Evolutionary conservation across 2,329 filamentous ascomycete species (phyloP).

Genomic region (Monosporascus sp.): DNA sequence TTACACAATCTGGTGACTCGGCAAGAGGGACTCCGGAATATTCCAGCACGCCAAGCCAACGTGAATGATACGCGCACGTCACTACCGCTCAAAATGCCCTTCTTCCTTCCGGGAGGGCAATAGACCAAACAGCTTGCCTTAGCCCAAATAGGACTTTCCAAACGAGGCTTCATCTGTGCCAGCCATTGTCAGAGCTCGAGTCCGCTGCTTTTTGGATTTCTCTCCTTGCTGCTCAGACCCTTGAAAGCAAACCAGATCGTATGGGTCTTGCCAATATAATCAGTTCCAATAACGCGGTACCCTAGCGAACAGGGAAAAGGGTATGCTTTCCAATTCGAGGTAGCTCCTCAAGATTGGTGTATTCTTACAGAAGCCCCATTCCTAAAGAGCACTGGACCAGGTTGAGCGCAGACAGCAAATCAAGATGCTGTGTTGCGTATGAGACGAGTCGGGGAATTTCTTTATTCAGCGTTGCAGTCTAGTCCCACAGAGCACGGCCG

Average conservation of each 20-base stretch:
- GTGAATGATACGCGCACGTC: neutral
- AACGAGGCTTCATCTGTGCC: slow-evolving; percentile 11
- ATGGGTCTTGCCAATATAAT: slow-evolving; percentile 7
- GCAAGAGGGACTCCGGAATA: no score
- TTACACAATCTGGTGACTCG: neutral
- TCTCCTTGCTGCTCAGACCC: slow-evolving; percentile 5
- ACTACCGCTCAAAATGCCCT: neutral
- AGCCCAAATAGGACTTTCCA: slow-evolving; percentile 14
- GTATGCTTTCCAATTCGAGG: no score
- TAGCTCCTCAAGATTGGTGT: no score
- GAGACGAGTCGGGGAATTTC: slow-evolving; percentile 4
- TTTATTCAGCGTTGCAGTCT: slow-evolving; percentile 3
- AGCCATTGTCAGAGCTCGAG: slow-evolving; percentile 7
- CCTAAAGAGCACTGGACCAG: no score
- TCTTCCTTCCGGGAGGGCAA: slow-evolving; percentile 1
- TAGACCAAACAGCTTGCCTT: slow-evolving; percentile 1
- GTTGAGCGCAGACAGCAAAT: neutral
- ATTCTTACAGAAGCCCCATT: no score
- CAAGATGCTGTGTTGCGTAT: neutral
- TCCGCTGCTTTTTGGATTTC: slow-evolving; percentile 7
- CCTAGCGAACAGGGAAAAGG: no score
- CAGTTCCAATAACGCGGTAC: neutral
- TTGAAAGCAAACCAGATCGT: slow-evolving; percentile 13
- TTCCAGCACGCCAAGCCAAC: no score
- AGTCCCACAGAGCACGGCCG: neutral